Base-by-base conservation (phyloP, 768 basidiomycete species). In the Boletus reticulatus region DNA sequence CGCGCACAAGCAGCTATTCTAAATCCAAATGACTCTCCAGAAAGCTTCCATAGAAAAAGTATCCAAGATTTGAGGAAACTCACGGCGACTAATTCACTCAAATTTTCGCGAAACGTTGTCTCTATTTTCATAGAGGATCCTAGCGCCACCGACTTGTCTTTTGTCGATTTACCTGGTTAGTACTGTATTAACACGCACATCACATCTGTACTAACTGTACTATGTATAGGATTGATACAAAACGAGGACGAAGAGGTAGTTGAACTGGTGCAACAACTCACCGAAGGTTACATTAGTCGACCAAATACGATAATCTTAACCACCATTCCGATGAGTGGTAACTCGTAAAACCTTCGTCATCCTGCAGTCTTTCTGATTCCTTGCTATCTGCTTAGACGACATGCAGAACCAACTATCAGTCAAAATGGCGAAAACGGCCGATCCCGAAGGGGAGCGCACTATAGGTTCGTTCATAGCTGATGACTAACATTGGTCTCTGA, bases 321-420 rank as follows among this genome's bases (percentile, higher is more conserved):
- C 0, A 80, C 84, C 0, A 80, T 88, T 50, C 85, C 88, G 0
- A 84, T 86, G 77, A 80, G 73, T 47, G 85, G 87, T 84, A 56
- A 55, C 65, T 36, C 61, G 19, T 16, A 24, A 7, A 14, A 0
- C 32, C 13, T 34, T 48, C 13, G 4, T 50, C 14, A 7, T 16
- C 39, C 13, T 29, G 10, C 37, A 6, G 48, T 16, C 4, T 42
- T 37, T 41, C 43, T 56, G 43, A 62, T 27, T 7, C 2, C 6
- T 7, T 5, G 41, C 1, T 37, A 20, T 24, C 10, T 4, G n/a
- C 50, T 13, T 43, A 89, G 88, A 86, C 46, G 88, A 90, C 47
- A 79, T 87, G 29, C 77, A 88, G 56, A 88, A 84, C 52, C 85
- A 87, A 60, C 73, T 71, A 54, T 85, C 87, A 0, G 76, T 83